phyloP scores from a whole-genome alignment of 805 yeast species.

The Kregervanrija delftensis region DNA sequence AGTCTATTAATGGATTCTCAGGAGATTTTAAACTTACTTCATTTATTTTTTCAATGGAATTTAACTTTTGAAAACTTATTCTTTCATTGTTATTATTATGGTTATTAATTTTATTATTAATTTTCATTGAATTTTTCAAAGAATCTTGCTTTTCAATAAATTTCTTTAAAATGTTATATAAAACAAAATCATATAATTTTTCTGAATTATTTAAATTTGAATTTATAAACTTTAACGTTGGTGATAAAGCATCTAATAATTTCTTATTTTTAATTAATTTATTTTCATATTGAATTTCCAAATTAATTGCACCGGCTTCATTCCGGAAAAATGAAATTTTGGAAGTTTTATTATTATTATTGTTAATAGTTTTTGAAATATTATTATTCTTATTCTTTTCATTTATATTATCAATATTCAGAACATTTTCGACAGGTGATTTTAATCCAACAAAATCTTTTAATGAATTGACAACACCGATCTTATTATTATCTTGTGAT shows the following conservation, averaged over 20 bases:
- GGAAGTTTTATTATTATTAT: neutral
- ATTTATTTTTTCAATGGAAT: slow-evolving; percentile 7
- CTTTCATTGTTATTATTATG: neutral
- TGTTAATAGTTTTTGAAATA: neutral
- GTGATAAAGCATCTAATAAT: slow-evolving; percentile 11
- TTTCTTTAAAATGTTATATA: slow-evolving; percentile 13
- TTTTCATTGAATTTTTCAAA: neutral
- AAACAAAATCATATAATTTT: slow-evolving; percentile 17
- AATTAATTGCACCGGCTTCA: slow-evolving; percentile 9
- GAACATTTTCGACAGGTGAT: slow-evolving; percentile 1
- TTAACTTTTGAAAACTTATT: neutral
- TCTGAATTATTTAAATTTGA: slow-evolving; percentile 13
- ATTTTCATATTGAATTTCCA: slow-evolving; percentile 11
- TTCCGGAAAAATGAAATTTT: slow-evolving; percentile 5
- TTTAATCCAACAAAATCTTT: slow-evolving; percentile 18
- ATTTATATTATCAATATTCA: no score
- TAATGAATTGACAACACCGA: slow-evolving; percentile 22
- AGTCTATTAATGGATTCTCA: slow-evolving; percentile 16
- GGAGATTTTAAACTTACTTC: slow-evolving; percentile 12
- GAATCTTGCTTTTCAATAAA: slow-evolving; percentile 10
- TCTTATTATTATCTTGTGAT: slow-evolving; percentile 13
- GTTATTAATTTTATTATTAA: neutral
- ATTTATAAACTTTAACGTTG: slow-evolving; percentile 19
- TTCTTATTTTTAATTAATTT: slow-evolving; percentile 7
- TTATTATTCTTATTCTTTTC: no score